A percentile compares a stretch with the other conserved stretches of the same genome.
Evolutionary conservation across 371 early-diverging fungal species (phyloP).

Genomic region (Rhizopus sp.): DNA sequence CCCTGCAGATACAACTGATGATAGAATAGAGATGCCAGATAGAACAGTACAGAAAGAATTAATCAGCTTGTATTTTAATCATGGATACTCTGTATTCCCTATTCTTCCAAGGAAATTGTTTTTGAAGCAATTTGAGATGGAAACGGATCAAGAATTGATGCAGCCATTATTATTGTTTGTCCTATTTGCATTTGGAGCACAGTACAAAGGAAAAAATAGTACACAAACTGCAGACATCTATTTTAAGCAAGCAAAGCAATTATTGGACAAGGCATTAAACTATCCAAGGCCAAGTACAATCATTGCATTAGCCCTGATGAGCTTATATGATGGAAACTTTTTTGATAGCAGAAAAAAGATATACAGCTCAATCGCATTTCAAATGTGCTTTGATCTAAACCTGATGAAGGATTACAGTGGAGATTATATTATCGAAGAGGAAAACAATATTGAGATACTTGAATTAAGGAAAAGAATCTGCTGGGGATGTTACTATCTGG

Average conservation of each 20-base stretch:
- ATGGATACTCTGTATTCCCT: constrained; percentile 30
- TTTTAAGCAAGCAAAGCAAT: constrained; percentile 28
- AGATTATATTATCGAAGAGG: constrained; percentile 5
- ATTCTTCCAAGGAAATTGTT: constrained; percentile 34
- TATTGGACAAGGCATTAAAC: constrained; percentile 20
- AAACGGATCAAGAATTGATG: not conserved
- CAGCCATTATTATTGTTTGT: constrained; percentile 19
- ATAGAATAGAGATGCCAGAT: constrained; percentile 10
- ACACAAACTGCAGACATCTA: constrained; percentile 22
- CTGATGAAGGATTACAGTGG: constrained; percentile 22
- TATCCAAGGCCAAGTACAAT: constrained; percentile 28
- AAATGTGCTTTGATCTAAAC: constrained; percentile 33
- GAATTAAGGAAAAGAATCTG: constrained; percentile 31
- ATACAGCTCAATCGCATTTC: constrained; percentile 35
- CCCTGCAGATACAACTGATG: not conserved
- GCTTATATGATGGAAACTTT: constrained; percentile 20
- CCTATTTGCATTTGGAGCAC: constrained; percentile 40
- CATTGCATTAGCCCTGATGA: constrained; percentile 27
- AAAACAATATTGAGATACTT: constrained; percentile 10
- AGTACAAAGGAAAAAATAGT: constrained; percentile 15
- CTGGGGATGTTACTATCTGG: constrained; percentile 37
- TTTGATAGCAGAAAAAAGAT: constrained; percentile 10
- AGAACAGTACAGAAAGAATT: constrained; percentile 18
- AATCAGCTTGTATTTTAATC: constrained; percentile 27
- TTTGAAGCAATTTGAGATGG: constrained; percentile 27